Evolutionary conservation across 331 rosid genomes (phyloP).

Genomic region (Quercus lobata): DNA sequence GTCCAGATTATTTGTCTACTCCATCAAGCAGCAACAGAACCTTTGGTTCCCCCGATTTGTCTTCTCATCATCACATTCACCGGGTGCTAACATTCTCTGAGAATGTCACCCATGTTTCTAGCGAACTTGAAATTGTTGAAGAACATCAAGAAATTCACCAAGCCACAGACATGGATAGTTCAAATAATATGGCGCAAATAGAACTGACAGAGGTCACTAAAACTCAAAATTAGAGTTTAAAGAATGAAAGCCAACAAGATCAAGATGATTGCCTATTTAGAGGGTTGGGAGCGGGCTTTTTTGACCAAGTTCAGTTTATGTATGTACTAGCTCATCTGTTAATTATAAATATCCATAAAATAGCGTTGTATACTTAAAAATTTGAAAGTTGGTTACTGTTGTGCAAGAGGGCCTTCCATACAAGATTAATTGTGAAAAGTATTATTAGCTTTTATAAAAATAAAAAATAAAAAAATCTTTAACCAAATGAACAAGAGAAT

Average conservation of each 20-base stretch:
- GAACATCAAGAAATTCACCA: constrained; percentile 3
- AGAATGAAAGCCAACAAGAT: not conserved
- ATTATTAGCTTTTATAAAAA: too few relatives aligned
- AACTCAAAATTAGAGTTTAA: not conserved
- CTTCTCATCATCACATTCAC: constrained; percentile 7
- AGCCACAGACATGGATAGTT: not conserved
- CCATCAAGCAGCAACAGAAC: not conserved
- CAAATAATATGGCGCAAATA: not conserved
- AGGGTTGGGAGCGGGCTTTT: too few relatives aligned
- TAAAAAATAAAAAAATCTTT: too few relatives aligned
- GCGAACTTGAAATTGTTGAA: constrained; percentile 15
- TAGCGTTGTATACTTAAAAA: not conserved
- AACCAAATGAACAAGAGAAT: too few relatives aligned
- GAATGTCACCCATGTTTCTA: not conserved
- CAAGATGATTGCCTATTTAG: too few relatives aligned
- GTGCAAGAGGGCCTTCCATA: too few relatives aligned
- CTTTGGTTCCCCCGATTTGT: not conserved
- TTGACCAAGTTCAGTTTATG: too few relatives aligned
- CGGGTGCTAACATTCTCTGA: constrained; percentile 6
- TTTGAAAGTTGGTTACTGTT: too few relatives aligned
- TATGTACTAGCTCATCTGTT: too few relatives aligned
- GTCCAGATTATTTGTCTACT: constrained; percentile 3
- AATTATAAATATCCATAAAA: not conserved
- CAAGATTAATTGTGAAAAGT: too few relatives aligned
- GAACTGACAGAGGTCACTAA: not conserved